Evolutionary conservation across 306 rosid genomes (phyloP).

Genomic region (Medicago truncatula): DNA sequence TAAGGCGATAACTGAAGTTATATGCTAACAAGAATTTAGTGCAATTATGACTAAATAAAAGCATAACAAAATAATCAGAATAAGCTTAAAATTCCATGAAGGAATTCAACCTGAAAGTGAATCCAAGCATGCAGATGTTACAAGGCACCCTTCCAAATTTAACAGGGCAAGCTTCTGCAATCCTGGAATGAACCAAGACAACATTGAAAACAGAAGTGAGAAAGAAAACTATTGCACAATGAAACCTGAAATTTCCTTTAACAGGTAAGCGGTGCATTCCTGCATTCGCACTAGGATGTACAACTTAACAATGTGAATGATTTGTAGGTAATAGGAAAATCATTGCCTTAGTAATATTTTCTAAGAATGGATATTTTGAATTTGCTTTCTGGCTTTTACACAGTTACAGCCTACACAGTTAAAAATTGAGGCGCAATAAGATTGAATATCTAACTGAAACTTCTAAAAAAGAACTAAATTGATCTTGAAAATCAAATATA

Average conservation of each 20-base stretch:
- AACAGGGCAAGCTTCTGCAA: slow-evolving; percentile 71
- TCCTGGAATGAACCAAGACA: slow-evolving; percentile 59
- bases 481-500: slow-evolving; percentile 25
- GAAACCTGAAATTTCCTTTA: slow-evolving; percentile 31
- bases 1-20: slow-evolving; percentile 7
- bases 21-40: slow-evolving; percentile 7
- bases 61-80: slow-evolving; percentile 18
- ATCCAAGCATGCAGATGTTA: slow-evolving; percentile 82
- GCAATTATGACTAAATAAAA: slow-evolving; percentile 18
- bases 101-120: slow-evolving; percentile 79
- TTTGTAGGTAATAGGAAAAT: slow-evolving; percentile 30
- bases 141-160: slow-evolving; percentile 93
- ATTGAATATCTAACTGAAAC: slow-evolving; percentile 33
- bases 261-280: slow-evolving; percentile 2
- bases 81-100: slow-evolving; percentile 31
- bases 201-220: slow-evolving; percentile 18
- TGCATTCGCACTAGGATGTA: background rate
- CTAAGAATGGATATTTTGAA: slow-evolving; percentile 1
- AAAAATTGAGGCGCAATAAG: slow-evolving; percentile 7
- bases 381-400: slow-evolving; percentile 1
- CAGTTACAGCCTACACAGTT: slow-evolving; percentile 33
- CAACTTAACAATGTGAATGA: too few species aligned
- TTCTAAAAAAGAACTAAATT: background rate
- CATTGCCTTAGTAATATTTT: slow-evolving; percentile 15
- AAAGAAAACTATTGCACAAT: slow-evolving; percentile 8